A percentile compares a stretch with the other conserved stretches of the same genome.
phyloP scores from a whole-genome alignment of 495 filamentous ascomycete species.

The Lasiosphaeriaceae sp. region DNA sequence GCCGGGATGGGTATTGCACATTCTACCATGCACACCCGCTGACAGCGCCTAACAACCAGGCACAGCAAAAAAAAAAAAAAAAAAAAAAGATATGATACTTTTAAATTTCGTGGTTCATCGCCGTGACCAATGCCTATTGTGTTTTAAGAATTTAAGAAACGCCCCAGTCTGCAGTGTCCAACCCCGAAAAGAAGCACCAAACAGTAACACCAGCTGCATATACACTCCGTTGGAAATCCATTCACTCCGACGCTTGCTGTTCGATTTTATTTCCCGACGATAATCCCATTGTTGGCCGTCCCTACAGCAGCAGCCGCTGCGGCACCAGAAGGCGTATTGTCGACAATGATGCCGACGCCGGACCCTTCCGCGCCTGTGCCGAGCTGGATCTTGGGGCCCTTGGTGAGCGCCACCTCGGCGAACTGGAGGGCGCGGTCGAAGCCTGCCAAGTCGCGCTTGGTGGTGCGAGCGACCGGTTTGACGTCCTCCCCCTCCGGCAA shows the following conservation, averaged over 20 bases:
- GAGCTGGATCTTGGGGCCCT: slow-evolving; percentile 39
- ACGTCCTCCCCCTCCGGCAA: background rate
- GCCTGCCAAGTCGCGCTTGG: slow-evolving; percentile 38
- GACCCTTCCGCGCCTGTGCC: slow-evolving; percentile 41
- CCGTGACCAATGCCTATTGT: no score
- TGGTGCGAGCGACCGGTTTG: slow-evolving; percentile 2
- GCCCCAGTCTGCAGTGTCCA: no score
- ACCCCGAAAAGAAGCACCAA: background rate
- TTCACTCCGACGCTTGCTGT: background rate
- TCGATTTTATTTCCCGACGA: background rate
- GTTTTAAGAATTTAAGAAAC: no score
- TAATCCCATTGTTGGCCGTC: background rate
- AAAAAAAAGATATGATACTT: no score
- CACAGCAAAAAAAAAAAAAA: no score
- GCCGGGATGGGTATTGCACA: no score
- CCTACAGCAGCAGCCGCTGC: background rate
- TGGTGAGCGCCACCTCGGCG: slow-evolving; percentile 41
- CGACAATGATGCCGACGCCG: slow-evolving; percentile 45
- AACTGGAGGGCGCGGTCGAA: slow-evolving; percentile 45
- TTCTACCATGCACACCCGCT: no score
- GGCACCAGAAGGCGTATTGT: slow-evolving; percentile 29
- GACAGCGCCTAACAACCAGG: no score
- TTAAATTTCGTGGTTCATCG: no score
- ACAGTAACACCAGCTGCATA: background rate
- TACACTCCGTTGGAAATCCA: background rate